Percentiles rank a stretch among this genome's conserved stretches.
Evolutionary conservation across 2,329 filamentous ascomycete genomes (phyloP).

Genomic region (Aspergillus chevalieri): DNA sequence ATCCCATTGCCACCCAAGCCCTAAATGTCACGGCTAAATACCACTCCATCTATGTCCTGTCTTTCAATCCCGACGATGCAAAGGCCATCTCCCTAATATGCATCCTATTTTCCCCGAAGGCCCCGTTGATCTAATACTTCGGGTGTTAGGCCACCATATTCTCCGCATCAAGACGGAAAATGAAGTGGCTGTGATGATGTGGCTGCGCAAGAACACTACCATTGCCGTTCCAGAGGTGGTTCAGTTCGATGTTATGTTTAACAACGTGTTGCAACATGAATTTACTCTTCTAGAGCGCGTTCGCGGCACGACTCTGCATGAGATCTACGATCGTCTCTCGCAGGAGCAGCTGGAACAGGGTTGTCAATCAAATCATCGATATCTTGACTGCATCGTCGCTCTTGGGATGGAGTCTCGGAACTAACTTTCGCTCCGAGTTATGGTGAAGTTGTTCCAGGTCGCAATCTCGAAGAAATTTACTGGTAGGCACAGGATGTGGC

Average conservation of each 20-base stretch:
- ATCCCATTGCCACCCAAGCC: not conserved
- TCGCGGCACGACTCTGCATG: constrained; percentile 21
- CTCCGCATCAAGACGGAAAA: constrained; percentile 34
- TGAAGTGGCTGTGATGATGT: constrained; percentile 32
- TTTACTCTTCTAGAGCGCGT: constrained; percentile 27
- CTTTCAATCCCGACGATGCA: not conserved
- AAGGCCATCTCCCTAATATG: not conserved
- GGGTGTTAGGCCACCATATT: constrained; percentile 31
- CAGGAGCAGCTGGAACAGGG: constrained; percentile 8
- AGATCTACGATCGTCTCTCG: constrained; percentile 21
- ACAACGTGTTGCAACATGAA: constrained; percentile 28
- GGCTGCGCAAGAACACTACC: constrained; percentile 25
- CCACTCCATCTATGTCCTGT: not conserved
- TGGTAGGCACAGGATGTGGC: constrained; percentile 29
- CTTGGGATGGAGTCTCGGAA: not conserved
- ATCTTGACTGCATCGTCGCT: constrained; percentile 23
- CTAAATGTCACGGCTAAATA: not conserved
- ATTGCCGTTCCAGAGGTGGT: constrained; percentile 32
- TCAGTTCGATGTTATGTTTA: constrained; percentile 16
- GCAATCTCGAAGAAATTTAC: constrained; percentile 31
- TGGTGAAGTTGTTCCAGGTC: constrained; percentile 12
- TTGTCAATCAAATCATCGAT: constrained; percentile 26
- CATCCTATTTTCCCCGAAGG: not conserved
- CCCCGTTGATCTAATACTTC: constrained; percentile 18
- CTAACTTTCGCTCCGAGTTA: not conserved